Percentiles rank a stretch among this genome's conserved stretches.
Evolutionary conservation across 306 rosid genomes (phyloP).

Genomic region (Medicago lupulina): DNA sequence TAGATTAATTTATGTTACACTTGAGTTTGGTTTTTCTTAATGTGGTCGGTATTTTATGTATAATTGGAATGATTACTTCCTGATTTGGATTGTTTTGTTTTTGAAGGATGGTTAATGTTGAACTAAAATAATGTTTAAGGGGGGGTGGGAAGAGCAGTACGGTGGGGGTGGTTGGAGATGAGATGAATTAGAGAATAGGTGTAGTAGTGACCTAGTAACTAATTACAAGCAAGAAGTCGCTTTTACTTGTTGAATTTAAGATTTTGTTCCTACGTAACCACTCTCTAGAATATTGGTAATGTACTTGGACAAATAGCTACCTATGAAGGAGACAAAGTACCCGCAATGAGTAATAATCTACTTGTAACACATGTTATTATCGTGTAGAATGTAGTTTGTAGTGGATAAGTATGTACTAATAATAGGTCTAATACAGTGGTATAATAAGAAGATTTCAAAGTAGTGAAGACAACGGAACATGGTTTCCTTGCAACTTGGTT

Average conservation of each 20-base stretch:
- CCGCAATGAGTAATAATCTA: conserved; percentile 39
- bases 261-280: conserved; percentile 73
- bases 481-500: no score
- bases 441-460: no score
- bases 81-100: conserved; percentile 1
- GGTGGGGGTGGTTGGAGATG: conserved; percentile 54
- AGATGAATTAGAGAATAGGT: conserved; percentile 49
- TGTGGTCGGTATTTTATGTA: conserved; percentile 38
- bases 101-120: conserved; percentile 37
- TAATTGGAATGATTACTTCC: conserved; percentile 4
- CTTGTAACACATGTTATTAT: conserved; percentile 36
- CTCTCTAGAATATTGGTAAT: conserved; percentile 49
- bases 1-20: conserved; percentile 24
- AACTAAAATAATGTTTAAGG: conserved; percentile 7
- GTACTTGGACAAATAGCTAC: conserved; percentile 53
- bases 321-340: conserved; percentile 66
- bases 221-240: conserved; percentile 84
- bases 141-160: conserved; percentile 1
- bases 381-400: not conserved
- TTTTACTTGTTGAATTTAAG: conserved; percentile 69
- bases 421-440: not conserved
- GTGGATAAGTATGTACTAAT: not conserved
- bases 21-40: conserved; percentile 33
- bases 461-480: no score
- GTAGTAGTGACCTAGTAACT: conserved; percentile 70